Evolutionary conservation across 371 early-diverging fungal species (phyloP).

Genomic region (Lichtheimia ornata): DNA sequence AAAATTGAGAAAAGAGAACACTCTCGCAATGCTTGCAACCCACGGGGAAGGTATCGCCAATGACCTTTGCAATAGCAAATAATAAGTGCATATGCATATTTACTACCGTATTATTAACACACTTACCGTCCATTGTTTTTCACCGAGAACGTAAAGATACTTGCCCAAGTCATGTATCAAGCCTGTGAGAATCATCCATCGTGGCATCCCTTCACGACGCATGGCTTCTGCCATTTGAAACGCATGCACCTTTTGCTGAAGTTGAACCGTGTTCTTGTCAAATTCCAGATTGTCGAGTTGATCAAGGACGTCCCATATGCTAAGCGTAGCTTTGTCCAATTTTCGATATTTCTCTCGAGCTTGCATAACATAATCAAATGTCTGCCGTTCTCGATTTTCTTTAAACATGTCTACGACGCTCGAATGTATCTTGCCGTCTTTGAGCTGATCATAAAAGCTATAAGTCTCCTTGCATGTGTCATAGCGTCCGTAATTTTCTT

Average conservation of each 20-base stretch:
- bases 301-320: slow-evolving; percentile 58
- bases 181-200: slow-evolving; percentile 56
- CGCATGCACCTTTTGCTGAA: slow-evolving; percentile 57
- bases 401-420: slow-evolving; percentile 36
- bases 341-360: slow-evolving; percentile 31
- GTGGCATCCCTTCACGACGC: slow-evolving; percentile 49
- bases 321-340: slow-evolving; percentile 35
- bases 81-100: background rate
- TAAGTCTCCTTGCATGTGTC: slow-evolving; percentile 18
- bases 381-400: slow-evolving; percentile 49
- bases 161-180: slow-evolving; percentile 67
- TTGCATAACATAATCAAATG: slow-evolving; percentile 32
- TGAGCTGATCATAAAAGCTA: slow-evolving; percentile 32
- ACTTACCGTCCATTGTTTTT: slow-evolving; percentile 59
- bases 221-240: slow-evolving; percentile 64
- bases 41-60: slow-evolving; percentile 26
- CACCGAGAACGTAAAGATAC: slow-evolving; percentile 49
- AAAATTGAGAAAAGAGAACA: slow-evolving; percentile 48
- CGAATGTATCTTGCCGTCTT: slow-evolving; percentile 23
- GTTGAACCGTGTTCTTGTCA: slow-evolving; percentile 27
- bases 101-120: background rate
- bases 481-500: slow-evolving; percentile 31
- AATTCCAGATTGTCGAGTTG: slow-evolving; percentile 56
- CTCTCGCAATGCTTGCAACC: slow-evolving; percentile 23
- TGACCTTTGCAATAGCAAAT: slow-evolving; percentile 3